Evolutionary conservation across 192 early-diverging fungal species (phyloP), one percentile per base, ranked within the genome.

Genomic region (Haplosporangium gracile): DNA sequence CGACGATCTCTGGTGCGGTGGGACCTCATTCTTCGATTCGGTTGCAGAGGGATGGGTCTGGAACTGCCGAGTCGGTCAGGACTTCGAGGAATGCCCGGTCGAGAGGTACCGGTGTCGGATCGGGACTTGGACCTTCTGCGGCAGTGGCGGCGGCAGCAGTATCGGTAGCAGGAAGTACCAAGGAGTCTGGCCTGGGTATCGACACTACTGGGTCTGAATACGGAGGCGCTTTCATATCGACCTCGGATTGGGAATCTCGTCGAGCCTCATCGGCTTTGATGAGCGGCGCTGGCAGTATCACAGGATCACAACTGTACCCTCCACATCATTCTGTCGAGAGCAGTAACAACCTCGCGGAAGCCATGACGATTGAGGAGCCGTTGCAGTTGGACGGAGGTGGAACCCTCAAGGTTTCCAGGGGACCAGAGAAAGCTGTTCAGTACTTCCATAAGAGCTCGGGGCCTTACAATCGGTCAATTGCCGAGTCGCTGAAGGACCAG

Each of bases 341-440:
- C 36, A 69, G 45, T 42, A 77, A 77, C 55, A 86, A 80, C 40
- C 77, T 86, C 38, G 75, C 84, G 10, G 84, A 81, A 13, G 84
- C 84, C 0, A 47, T 86, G 6, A 53, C 73, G 53, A 69, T 63
- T 4, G 84, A 86, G 0, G 43, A 71, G 5, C 74, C 84, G 3
- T 47, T 86, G 75, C 42, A 75, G 45, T 49, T 86, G 1, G 75
- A 86, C 43, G 84, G 79, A 2, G 84, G 84, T 18, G 79, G 79
- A 9, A 86, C 74, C 26, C 32, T 86, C 24, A 77, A 80, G 72
- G 84, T 86, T 13, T 86, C 84, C 0, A 77, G 75, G 51, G 84
- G 84, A 15, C 84, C 84, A 5, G 79, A 86, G 68, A 86, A 86
- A 51, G 75, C 75, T 13, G 84, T 86, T 1, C 79, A 77, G 34